phyloP scores from a whole-genome alignment of 495 filamentous ascomycete species.

The Neurospora sp. region DNA sequence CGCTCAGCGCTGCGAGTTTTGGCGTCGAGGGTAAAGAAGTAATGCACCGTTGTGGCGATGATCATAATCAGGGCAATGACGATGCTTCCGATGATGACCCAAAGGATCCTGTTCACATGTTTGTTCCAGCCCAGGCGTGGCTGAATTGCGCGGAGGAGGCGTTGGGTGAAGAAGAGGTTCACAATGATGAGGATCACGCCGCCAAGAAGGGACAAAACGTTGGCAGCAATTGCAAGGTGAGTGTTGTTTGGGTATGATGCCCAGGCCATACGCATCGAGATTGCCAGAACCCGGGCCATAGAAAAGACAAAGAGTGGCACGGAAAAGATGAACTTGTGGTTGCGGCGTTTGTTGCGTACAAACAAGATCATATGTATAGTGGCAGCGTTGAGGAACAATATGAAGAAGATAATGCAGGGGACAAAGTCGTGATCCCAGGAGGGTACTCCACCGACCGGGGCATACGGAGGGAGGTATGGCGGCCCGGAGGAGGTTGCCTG shows the following conservation, averaged over 20 bases:
- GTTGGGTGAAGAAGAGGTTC: conserved; percentile 69
- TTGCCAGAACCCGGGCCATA: conserved; percentile 56
- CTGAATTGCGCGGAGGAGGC: conserved; percentile 61
- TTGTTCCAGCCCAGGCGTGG: conserved; percentile 57
- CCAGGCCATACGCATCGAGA: conserved; percentile 55
- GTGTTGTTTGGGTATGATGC: conserved; percentile 35
- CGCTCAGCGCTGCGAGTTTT: conserved; percentile 41
- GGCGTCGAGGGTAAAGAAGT: conserved; percentile 50
- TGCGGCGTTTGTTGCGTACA: conserved; percentile 40
- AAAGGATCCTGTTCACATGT: conserved; percentile 36
- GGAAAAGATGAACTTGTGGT: conserved; percentile 61
- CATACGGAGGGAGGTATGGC: conserved; percentile 25
- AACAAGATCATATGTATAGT: conserved; percentile 53
- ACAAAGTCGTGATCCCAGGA: conserved; percentile 49
- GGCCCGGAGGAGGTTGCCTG: conserved; percentile 11
- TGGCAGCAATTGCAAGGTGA: conserved; percentile 56
- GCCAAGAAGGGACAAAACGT: conserved; percentile 65
- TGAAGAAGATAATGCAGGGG: conserved; percentile 53
- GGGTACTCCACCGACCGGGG: conserved; percentile 51
- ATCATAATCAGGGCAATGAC: conserved; percentile 55
- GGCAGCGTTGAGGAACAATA: conserved; percentile 50
- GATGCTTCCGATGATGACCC: conserved; percentile 48
- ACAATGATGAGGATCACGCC: conserved; percentile 66
- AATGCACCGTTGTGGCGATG: conserved; percentile 54
- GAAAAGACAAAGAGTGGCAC: conserved; percentile 66